Evolutionary conservation across 768 basidiomycete species (phyloP).

Genomic region (Lyophyllum semitale): DNA sequence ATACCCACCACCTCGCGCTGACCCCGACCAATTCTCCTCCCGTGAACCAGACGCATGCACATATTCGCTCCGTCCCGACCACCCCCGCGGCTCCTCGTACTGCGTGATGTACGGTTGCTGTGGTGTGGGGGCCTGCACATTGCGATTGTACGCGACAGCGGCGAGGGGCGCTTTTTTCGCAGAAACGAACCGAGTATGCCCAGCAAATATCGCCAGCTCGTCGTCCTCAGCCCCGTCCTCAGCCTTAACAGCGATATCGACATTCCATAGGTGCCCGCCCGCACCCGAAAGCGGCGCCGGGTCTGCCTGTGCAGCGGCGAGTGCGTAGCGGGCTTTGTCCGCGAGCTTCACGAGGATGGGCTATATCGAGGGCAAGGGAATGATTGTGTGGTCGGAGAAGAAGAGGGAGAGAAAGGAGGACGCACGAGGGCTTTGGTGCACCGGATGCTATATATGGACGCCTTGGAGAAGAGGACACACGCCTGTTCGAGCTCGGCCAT

Average conservation of each 20-base stretch:
- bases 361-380: slow-evolving; percentile 37
- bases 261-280: slow-evolving; percentile 49
- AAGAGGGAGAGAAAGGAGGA: background rate
- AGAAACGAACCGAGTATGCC: slow-evolving; percentile 63
- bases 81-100: too few relatives aligned
- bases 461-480: slow-evolving; percentile 64
- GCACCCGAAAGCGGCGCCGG: slow-evolving; percentile 28
- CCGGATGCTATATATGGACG: slow-evolving; percentile 56
- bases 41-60: too few relatives aligned
- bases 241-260: slow-evolving; percentile 41
- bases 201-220: slow-evolving; percentile 70
- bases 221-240: slow-evolving; percentile 62
- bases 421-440: slow-evolving; percentile 68
- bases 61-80: too few relatives aligned
- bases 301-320: slow-evolving; percentile 45
- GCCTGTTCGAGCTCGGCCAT: slow-evolving; percentile 72
- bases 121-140: too few relatives aligned
- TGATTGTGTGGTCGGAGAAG: background rate
- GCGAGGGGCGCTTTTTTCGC: slow-evolving; percentile 30
- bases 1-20: too few relatives aligned
- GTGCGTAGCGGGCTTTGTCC: slow-evolving; percentile 66
- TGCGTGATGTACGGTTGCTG: too few relatives aligned
- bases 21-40: slow-evolving; percentile 6
- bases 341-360: slow-evolving; percentile 59
- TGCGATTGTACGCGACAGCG: slow-evolving; percentile 10